phyloP scores from a whole-genome alignment of 169 alveolate genomes.

The Miamiensis avidus region DNA sequence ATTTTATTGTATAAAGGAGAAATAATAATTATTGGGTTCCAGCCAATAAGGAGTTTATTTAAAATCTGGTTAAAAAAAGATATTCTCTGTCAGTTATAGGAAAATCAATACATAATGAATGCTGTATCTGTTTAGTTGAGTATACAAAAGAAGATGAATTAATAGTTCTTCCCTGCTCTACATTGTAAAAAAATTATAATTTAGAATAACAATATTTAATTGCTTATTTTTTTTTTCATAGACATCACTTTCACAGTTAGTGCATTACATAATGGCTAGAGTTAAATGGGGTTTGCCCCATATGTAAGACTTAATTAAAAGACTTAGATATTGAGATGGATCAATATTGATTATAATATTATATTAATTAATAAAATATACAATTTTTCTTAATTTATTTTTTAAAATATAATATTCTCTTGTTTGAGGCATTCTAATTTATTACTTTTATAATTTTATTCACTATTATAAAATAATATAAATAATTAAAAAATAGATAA shows the following conservation, averaged over 20 bases:
- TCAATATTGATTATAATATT: too few relatives aligned
- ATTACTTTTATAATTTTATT: too few relatives aligned
- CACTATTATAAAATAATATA: too few relatives aligned
- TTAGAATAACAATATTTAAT: neutral
- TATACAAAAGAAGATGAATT: neutral
- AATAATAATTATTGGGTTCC: neutral
- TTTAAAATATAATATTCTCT: too few relatives aligned
- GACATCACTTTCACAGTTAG: constrained; percentile 9
- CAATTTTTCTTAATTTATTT: too few relatives aligned
- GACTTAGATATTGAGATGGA: neutral
- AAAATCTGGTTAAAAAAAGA: neutral
- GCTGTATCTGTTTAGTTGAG: constrained; percentile 9
- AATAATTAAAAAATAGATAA: too few relatives aligned
- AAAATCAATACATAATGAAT: neutral
- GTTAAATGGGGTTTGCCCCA: constrained; percentile 10
- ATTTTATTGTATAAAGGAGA: neutral
- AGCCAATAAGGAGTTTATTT: neutral
- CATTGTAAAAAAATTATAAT: neutral
- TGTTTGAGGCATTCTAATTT: too few relatives aligned
- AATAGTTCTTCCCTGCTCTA: constrained; percentile 3
- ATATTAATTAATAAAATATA: too few relatives aligned
- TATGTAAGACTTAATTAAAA: neutral
- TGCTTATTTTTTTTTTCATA: neutral
- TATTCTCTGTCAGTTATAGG: neutral
- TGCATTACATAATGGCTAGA: constrained; percentile 13